Evolutionary conservation across 768 basidiomycete genomes (phyloP).

Genomic region (Mrakia blollopis): DNA sequence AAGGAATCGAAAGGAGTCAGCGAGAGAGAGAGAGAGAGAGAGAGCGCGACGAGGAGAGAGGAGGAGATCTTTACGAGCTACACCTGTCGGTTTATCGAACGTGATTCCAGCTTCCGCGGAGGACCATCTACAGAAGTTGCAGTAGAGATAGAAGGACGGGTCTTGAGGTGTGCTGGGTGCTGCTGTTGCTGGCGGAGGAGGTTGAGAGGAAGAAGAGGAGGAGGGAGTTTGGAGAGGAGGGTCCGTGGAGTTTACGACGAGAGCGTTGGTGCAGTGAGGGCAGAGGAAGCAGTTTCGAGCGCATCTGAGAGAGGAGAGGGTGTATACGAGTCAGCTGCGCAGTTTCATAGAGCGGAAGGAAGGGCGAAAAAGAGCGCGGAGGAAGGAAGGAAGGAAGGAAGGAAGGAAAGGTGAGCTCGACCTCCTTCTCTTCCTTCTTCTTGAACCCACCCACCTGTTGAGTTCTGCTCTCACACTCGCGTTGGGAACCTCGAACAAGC

Average conservation of each 20-base stretch:
- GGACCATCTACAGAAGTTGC: constrained; percentile 92
- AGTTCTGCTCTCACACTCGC: constrained; percentile 98
- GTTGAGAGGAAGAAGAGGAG: not conserved
- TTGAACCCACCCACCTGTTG: constrained; percentile 70
- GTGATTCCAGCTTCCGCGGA: constrained; percentile 83
- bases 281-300: constrained; percentile 97
- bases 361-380: not conserved
- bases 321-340: not conserved
- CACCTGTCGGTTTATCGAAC: constrained; percentile 93
- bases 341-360: rapidly evolving
- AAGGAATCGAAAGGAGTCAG: not conserved
- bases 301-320: constrained; percentile 57
- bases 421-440: too few species aligned
- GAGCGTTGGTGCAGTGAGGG: constrained; percentile 82
- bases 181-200: constrained; percentile 50
- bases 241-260: constrained; percentile 86
- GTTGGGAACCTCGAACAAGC: constrained; percentile 94
- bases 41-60: too few species aligned
- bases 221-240: constrained; percentile 27
- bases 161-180: constrained; percentile 63
- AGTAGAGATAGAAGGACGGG: constrained; percentile 85
- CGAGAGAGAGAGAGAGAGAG: not conserved
- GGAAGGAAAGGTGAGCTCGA: not conserved
- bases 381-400: not conserved
- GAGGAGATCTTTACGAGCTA: constrained; percentile 65